Percentiles rank a stretch among this genome's conserved stretches.
Conservation (phyloP, 2,329 filamentous ascomycete genomes). For the Penicillium sp. region DNA sequence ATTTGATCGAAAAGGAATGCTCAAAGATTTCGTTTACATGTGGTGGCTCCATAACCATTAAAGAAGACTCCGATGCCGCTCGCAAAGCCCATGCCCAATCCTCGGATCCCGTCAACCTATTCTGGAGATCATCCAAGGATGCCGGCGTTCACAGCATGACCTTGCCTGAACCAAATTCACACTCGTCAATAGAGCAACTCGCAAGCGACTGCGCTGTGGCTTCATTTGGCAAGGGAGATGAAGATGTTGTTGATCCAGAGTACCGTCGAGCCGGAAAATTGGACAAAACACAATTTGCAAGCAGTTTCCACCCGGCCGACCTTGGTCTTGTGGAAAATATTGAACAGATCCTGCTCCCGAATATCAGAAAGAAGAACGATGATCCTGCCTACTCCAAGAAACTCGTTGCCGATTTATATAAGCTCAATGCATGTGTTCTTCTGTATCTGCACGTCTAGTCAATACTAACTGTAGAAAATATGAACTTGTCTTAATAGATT, state of each 20-base stretch:
- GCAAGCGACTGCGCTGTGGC: constrained; percentile 41
- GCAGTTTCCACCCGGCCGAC: constrained; percentile 50
- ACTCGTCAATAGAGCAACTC: constrained; percentile 19
- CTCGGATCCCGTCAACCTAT: constrained; percentile 15
- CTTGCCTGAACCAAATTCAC: constrained; percentile 1
- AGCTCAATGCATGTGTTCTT: constrained; percentile 46
- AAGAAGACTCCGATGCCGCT: neutral
- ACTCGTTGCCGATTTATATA: constrained; percentile 54
- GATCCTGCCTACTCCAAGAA: constrained; percentile 23
- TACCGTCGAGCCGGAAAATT: constrained; percentile 54
- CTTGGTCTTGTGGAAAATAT: constrained; percentile 52
- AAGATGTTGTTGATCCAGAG: constrained; percentile 49
- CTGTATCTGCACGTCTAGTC: neutral
- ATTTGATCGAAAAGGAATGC: constrained; percentile 10
- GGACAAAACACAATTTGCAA: constrained; percentile 45
- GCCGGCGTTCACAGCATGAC: neutral
- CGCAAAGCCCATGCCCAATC: neutral
- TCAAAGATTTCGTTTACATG: constrained; percentile 15
- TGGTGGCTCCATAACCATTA: constrained; percentile 15
- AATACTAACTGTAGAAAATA: too few relatives aligned
- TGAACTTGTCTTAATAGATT: too few relatives aligned
- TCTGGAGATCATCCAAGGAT: constrained; percentile 12
- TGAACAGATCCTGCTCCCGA: constrained; percentile 44
- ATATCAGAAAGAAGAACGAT: constrained; percentile 14
- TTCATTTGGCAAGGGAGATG: constrained; percentile 44